These are phyloP conservation scores for Zoysia japonica DNA, from an alignment of 176 grass and related monocot genomes.

Conservation along the genomic window DNA sequence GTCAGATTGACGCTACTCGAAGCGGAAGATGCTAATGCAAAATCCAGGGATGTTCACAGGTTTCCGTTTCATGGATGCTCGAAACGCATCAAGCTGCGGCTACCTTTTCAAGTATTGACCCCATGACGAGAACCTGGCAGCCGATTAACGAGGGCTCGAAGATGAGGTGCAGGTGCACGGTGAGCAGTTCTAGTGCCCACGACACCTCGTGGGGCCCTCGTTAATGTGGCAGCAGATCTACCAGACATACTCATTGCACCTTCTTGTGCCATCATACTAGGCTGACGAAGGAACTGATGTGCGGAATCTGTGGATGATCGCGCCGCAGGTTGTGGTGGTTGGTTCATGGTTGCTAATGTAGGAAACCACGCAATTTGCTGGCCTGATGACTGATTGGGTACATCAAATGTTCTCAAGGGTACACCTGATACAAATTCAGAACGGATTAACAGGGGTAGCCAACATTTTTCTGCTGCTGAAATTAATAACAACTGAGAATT, in stretches of 20 bases:
- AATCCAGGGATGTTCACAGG: background rate
- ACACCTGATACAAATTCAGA: constrained; percentile 31
- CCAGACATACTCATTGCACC: background rate
- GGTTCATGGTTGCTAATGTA: constrained; percentile 23
- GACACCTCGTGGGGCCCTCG: constrained; percentile 1
- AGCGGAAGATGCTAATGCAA: background rate
- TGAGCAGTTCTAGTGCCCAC: background rate
- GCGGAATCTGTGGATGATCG: constrained; percentile 20
- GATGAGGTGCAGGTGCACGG: constrained; percentile 14
- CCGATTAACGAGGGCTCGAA: background rate
- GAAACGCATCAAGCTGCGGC: background rate
- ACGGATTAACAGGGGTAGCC: constrained; percentile 19
- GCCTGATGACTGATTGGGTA: constrained; percentile 2
- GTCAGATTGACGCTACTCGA: background rate
- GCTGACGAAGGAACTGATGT: constrained; percentile 2
- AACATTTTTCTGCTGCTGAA: constrained; percentile 17
- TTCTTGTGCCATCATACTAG: background rate
- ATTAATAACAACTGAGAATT: constrained; percentile 15
- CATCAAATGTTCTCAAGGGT: background rate
- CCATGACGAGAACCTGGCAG: background rate
- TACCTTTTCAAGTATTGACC: background rate
- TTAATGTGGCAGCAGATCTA: constrained; percentile 14
- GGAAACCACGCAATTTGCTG: constrained; percentile 2
- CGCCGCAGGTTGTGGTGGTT: background rate
- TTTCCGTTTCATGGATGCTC: constrained; percentile 1